Evolutionary conservation across 305 asterid genomes (phyloP), one percentile per base, ranked within the genome.

Genomic region (Striga hermonthica): DNA sequence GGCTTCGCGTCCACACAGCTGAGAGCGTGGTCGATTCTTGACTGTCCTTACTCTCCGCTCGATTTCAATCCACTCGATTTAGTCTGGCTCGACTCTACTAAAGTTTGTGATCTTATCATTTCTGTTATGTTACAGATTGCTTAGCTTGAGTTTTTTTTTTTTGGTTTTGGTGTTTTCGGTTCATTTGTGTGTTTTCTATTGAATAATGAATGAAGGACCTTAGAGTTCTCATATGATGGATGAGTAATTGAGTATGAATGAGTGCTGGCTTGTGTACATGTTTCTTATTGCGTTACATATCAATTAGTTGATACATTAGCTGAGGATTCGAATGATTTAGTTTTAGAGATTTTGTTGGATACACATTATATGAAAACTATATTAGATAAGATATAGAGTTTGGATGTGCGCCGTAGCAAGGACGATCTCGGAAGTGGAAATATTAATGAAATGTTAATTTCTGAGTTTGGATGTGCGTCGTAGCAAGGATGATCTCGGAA

Each of bases 1-100:
- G 98, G 98, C 63, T 92, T 92, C 82, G 97, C 97, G 11, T 92
- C 98, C 39, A 86, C 98, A 53, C 96, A 90, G 56, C 88, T 92
- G 0, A 76, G 98, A 74, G 97, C 97, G 15, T 92, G 98, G 98
- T 92, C 98, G 43, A 92, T 92, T 62, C 65, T 92, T 48, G 98
- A 92, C 81, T 92, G 97, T 68, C 98, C 97, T 38, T 92, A 86
- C 80, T 87, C 97, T 65, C 96, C 97, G 71, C 96, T 90, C 70
- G 96, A 90, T 83, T 92, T 87, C 81, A 87, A 87, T 53, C 97
- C 98, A 41, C 96, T 92, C 78, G 98, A 92, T 80, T 87, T 92
- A 71, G 98, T 92, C 74, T 92, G 98, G 98, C 98, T 92, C 61
- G 98, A 92, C 79, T 69, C 87, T 34, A 89, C 98, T 61, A 92